Evolutionary conservation across 2,329 filamentous ascomycete genomes (phyloP).

Genomic region (Nannizziopsis arthrosporioides): DNA sequence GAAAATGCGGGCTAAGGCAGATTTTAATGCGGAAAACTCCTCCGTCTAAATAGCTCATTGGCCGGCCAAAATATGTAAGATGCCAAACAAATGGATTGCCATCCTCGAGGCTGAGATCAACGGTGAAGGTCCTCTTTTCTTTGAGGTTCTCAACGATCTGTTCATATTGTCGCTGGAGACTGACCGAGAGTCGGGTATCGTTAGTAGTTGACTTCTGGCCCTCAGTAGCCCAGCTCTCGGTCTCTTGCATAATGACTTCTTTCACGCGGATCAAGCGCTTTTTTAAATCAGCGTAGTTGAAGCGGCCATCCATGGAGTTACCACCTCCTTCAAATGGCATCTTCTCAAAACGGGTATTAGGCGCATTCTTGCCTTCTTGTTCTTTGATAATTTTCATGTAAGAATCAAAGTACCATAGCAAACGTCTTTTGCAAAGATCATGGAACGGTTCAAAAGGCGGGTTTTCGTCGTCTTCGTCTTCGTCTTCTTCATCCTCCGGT

Average conservation of each 20-base stretch:
- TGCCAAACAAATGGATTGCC: slow-evolving; percentile 83
- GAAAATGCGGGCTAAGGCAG: slow-evolving; percentile 71
- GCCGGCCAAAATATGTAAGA: slow-evolving; percentile 77
- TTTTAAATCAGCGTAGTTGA: slow-evolving; percentile 66
- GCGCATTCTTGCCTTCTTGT: slow-evolving; percentile 50
- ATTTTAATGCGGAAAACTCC: slow-evolving; percentile 76
- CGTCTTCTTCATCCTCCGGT: slow-evolving; percentile 22
- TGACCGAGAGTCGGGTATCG: slow-evolving; percentile 66
- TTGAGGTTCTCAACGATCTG: slow-evolving; percentile 69
- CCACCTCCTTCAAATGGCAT: slow-evolving; percentile 76
- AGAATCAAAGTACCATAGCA: slow-evolving; percentile 90
- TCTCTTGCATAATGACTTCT: slow-evolving; percentile 59
- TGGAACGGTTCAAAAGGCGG: slow-evolving; percentile 72
- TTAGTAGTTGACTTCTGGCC: slow-evolving; percentile 52
- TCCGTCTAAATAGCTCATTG: slow-evolving; percentile 87
- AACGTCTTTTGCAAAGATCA: slow-evolving; percentile 80
- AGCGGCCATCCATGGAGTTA: slow-evolving; percentile 79
- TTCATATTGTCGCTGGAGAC: slow-evolving; percentile 71
- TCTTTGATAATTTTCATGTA: slow-evolving; percentile 62
- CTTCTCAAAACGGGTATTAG: slow-evolving; percentile 53
- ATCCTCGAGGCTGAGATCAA: slow-evolving; percentile 65
- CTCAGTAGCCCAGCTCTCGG: slow-evolving; percentile 56
- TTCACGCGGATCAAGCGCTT: slow-evolving; percentile 58
- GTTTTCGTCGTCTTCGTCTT: slow-evolving; percentile 27
- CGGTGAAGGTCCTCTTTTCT: slow-evolving; percentile 53